Base-by-base conservation (phyloP, 2,329 filamentous ascomycete species). In the Aspergillus calidoustus region DNA sequence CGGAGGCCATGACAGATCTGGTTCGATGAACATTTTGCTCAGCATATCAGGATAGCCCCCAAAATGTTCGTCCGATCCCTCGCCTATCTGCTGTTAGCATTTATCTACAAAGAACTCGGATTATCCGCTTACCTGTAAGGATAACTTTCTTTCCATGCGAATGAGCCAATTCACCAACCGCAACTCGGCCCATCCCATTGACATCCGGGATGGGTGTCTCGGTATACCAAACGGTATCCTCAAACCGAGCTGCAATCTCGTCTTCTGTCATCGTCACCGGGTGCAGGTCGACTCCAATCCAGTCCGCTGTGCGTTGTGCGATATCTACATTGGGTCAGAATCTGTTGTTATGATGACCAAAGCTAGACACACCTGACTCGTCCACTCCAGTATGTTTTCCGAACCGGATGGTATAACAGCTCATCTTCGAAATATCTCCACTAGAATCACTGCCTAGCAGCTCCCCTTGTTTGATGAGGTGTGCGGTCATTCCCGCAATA, bases 21-120 rank as follows among this genome's bases (percentile, higher is more conserved):
- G 67, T 65, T 86, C 84, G 11, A 79, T 76, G 2, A 87, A 74
- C 56, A 79, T 80, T 56, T 86, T 83, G 0, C 77, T 71, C 0
- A 78, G 67, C 58, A 82, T 82, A 51, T 77, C 72, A 0, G 76
- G 71, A 63, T 87, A 87, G 31, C 85, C 85, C 2, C 75, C 80
- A 67, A 87, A 86, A 54, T 81, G 77, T 72, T 86, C 84, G 63
- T 86, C 84, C 8, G 82, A 72, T 4, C 83, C 83, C 66, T 85
- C 82, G 23, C 80, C 79, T 69, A 31, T 6, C 15, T 11, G 13
- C 6, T n/a, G 25, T 48, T 22, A 51, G 50, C 44, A 28, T 8
- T 23, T 34, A 19, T 46, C 3, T 49, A 25, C n/a, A 34, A 2
- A 11, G 9, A 7, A 23, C 17, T n/a, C 22, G 0, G n/a, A 9